Evolutionary conservation across 78 protist species (phyloP).

Genomic region (Isochrysis galbana): DNA sequence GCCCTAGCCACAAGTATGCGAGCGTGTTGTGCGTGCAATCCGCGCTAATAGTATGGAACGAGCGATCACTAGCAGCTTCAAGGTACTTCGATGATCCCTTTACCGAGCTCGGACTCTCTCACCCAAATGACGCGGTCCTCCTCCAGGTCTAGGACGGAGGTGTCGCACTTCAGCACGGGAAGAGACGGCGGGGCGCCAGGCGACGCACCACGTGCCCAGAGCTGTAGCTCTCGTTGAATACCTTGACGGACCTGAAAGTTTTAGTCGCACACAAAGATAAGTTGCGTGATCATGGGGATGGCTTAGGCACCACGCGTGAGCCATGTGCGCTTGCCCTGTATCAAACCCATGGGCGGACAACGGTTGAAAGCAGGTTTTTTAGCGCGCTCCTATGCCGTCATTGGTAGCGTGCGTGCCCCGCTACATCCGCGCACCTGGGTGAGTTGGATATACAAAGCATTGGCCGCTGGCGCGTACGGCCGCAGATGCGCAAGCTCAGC

Average conservation of each 20-base stretch:
- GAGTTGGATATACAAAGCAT: not conserved
- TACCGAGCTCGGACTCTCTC: not conserved
- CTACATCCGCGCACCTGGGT: not conserved
- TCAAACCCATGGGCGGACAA: not conserved
- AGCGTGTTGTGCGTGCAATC: too few relatives aligned
- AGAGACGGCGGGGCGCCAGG: not conserved
- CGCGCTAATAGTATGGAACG: too few relatives aligned
- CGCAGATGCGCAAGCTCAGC: not conserved
- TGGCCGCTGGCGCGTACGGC: not conserved
- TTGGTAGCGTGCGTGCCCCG: not conserved
- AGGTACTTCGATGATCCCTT: not conserved
- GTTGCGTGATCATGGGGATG: not conserved
- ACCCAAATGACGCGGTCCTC: slow-evolving; percentile 14
- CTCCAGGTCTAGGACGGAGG: not conserved
- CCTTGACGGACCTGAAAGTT: not conserved
- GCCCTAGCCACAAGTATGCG: too few relatives aligned
- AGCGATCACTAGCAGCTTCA: too few relatives aligned
- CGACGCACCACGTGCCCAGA: not conserved
- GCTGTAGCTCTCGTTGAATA: not conserved
- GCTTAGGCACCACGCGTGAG: too few relatives aligned
- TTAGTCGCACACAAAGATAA: not conserved
- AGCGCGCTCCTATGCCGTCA: not conserved
- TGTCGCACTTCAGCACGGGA: slow-evolving; percentile 20
- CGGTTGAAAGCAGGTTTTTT: not conserved
- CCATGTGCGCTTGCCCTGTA: too few relatives aligned